phyloP scores from a whole-genome alignment of 208 protist genomes.

The Trichomonas vaginalis region DNA sequence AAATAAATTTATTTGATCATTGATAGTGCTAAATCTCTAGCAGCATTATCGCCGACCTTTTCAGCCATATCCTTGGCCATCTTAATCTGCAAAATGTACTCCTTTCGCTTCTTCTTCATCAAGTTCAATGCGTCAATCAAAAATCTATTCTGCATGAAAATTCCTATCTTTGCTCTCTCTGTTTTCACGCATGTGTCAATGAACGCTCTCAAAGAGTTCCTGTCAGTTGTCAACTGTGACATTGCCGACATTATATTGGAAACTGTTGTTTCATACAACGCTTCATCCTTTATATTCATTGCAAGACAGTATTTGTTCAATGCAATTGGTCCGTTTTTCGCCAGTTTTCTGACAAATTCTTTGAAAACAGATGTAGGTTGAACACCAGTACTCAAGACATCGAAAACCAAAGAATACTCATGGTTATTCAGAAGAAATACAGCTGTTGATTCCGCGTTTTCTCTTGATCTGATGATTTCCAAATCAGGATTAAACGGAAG shows the following conservation, averaged over 20 bases:
- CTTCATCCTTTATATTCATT: not conserved
- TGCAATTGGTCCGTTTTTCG: not conserved
- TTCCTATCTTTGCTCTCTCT: not conserved
- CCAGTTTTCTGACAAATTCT: not conserved
- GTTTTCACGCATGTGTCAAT: not conserved
- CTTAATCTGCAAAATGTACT: not conserved
- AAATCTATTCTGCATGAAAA: not conserved
- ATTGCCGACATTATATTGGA: not conserved
- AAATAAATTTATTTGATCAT: not conserved
- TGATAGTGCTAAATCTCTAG: not conserved
- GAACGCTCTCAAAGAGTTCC: not conserved
- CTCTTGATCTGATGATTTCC: not conserved
- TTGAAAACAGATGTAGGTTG: not conserved
- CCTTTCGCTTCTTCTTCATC: not conserved
- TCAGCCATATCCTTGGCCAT: not conserved
- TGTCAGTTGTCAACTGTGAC: not conserved
- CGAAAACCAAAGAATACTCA: not conserved
- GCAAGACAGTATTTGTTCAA: not conserved
- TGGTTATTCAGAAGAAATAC: not conserved
- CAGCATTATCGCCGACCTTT: not conserved
- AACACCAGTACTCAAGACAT: not conserved
- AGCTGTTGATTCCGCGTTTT: not conserved
- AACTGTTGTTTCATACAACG: not conserved
- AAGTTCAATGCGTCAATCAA: not conserved
- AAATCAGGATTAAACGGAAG: not conserved